These are phyloP conservation scores for Paraphoma chrysanthemicola DNA, from an alignment of 2,329 filamentous ascomycete genomes.

Conservation along the genomic window DNA sequence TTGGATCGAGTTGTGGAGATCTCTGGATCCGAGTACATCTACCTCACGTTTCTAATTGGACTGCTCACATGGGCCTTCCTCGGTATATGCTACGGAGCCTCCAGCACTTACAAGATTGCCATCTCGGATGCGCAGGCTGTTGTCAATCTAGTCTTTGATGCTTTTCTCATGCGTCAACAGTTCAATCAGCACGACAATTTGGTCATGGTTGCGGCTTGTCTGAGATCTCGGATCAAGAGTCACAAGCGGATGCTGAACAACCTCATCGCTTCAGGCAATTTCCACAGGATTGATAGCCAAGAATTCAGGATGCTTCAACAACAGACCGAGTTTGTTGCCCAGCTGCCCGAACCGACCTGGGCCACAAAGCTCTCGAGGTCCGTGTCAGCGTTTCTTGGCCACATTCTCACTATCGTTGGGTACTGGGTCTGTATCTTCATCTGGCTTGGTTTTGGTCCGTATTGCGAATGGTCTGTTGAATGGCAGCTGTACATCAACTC, in stretches of 20 bases:
- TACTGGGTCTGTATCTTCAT: slow-evolving; percentile 7
- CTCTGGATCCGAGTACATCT: slow-evolving; percentile 7
- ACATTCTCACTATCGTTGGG: slow-evolving; percentile 1
- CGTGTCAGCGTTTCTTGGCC: slow-evolving; percentile 2
- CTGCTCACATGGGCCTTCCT: slow-evolving; percentile 7
- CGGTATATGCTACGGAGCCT: slow-evolving; percentile 2
- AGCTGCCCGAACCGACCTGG: not conserved
- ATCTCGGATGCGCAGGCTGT: slow-evolving; percentile 10
- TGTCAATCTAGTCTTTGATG: slow-evolving; percentile 8
- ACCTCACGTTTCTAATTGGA: slow-evolving; percentile 1
- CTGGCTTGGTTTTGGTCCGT: slow-evolving; percentile 5
- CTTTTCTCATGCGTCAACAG: slow-evolving; percentile 9
- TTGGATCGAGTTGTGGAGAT: slow-evolving; percentile 3
- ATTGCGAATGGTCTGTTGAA: slow-evolving; percentile 4
- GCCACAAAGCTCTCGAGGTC: not conserved
- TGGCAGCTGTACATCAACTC: slow-evolving; percentile 12
- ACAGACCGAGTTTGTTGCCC: not conserved
- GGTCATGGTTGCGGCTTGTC: slow-evolving; percentile 5
- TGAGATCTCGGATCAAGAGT: slow-evolving; percentile 6
- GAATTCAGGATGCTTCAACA: not conserved
- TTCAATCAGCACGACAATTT: slow-evolving; percentile 9
- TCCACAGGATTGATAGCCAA: not conserved
- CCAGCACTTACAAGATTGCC: slow-evolving; percentile 5
- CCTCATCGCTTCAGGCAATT: not conserved
- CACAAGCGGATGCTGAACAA: slow-evolving; percentile 4